These are phyloP conservation scores for Penicillium macrosclerotiorum DNA, from an alignment of 495 filamentous ascomycete genomes.

Conservation along the genomic window DNA sequence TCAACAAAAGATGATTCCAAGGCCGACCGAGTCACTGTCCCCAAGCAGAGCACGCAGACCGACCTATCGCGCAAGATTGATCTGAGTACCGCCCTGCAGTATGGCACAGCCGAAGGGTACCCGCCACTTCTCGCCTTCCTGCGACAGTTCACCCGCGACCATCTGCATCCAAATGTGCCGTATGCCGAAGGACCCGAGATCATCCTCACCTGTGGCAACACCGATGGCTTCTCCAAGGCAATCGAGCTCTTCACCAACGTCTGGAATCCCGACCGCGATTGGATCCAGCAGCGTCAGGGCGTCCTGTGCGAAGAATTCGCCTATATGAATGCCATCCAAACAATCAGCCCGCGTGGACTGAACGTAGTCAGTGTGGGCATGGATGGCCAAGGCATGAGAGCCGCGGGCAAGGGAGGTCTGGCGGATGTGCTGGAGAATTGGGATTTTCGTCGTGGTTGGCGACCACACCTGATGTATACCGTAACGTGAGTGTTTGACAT, in stretches of 20 bases:
- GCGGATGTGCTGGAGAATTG: conserved; percentile 77
- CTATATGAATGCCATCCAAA: conserved; percentile 71
- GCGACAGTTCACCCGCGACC: conserved; percentile 69
- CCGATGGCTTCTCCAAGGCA: conserved; percentile 79
- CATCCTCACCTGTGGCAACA: conserved; percentile 72
- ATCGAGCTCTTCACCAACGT: conserved; percentile 69
- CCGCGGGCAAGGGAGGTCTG: conserved; percentile 65
- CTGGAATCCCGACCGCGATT: conserved; percentile 68
- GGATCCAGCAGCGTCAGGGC: conserved; percentile 63
- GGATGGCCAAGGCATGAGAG: conserved; percentile 74
- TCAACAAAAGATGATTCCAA: conserved; percentile 49
- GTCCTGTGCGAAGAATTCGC: conserved; percentile 74
- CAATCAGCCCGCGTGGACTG: conserved; percentile 64
- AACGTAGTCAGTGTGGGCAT: conserved; percentile 70
- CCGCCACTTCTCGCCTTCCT: conserved; percentile 72
- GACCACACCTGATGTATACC: conserved; percentile 86
- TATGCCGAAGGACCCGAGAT: conserved; percentile 76
- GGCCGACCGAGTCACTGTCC: conserved; percentile 61
- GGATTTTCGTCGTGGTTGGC: conserved; percentile 67
- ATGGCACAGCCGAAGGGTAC: conserved; percentile 76
- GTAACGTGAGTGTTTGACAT: conserved; percentile 82
- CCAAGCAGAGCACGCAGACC: conserved; percentile 55
- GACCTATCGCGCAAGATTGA: conserved; percentile 70
- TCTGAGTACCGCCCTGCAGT: conserved; percentile 78
- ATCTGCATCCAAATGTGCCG: conserved; percentile 77